Base-by-base conservation (phyloP, 495 filamentous ascomycete genomes). In the Aspergillus funiculosus region DNA sequence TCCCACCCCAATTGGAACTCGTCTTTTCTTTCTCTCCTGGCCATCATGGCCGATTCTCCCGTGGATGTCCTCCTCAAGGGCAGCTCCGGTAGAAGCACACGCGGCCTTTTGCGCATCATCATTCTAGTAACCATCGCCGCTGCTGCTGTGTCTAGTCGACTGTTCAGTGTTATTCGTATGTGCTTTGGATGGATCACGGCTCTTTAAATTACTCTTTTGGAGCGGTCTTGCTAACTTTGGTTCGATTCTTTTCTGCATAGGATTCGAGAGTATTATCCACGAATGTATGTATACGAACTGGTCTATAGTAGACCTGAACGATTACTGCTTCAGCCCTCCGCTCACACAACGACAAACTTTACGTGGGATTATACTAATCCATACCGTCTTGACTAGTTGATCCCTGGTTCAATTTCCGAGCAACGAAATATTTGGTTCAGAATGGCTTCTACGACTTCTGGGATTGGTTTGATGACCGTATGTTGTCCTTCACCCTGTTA, bases 401-500 rank as follows among this genome's bases (percentile, higher is more conserved):
- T 68, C 94, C 94, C n/a, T 99, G 94, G 94, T 99, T 99, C 70
- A 99, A 99, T 69, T 99, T 99, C 69, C 78, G 94, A 58, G 94
- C 94, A 51, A 97, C 94, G 37, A 96, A 96, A 71, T 96, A 99
- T 56, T 78, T 99, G 37, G 85, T 97, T 43, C 77, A 92, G 57
- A 76, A 99, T 78, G 94, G 94, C 47, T 97, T 99, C 70, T 94
- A 95, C 66, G 87, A 84, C 64, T 99, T 99, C 63, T 99, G 94
- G 94, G 91, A 99, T 69, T 99, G 94, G 94, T 99, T 99, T 61
- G 94, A 99, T 72, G 94, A 99, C 75, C 83, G 92, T 86, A 77
- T 36, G 81, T 67, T 51, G 17, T 34, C 34, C 46, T 48, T 34
- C 22, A n/a, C n/a, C 15, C 15, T 30, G 15, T 24, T 5, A 2